Percentiles rank a stretch among this genome's conserved stretches.
Evolutionary conservation across 345 rosid genomes (phyloP).

Genomic region (Euphorbia tirucalli): DNA sequence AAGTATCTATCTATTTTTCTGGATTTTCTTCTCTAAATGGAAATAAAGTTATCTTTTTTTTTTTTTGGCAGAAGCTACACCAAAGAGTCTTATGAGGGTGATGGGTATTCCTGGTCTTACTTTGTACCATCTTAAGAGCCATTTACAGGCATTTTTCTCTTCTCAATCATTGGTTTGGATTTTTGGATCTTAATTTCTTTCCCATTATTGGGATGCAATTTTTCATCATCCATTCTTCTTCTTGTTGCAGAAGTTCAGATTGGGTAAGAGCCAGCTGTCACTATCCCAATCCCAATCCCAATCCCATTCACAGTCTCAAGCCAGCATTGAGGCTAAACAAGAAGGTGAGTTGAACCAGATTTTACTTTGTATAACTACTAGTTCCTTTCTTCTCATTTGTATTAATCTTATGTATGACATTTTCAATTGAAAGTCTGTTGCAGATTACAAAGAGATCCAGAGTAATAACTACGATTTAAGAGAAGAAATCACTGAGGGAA

Average conservation of each 20-base stretch:
- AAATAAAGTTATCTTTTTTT: slow-evolving; percentile 7
- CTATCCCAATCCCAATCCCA: not conserved
- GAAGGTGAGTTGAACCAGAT: slow-evolving; percentile 31
- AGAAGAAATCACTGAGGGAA: slow-evolving; percentile 34
- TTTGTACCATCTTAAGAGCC: slow-evolving; percentile 92
- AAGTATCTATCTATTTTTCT: slow-evolving; percentile 10
- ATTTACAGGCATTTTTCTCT: slow-evolving; percentile 62
- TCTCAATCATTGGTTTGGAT: slow-evolving; percentile 4
- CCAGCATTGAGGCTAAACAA: slow-evolving; percentile 35
- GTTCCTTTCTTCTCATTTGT: not conserved
- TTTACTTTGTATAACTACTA: too few relatives aligned
- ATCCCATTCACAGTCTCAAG: slow-evolving; percentile 12
- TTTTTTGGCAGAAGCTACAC: slow-evolving; percentile 79
- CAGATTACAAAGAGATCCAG: slow-evolving; percentile 46
- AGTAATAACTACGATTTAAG: not conserved
- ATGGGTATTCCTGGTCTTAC: slow-evolving; percentile 90
- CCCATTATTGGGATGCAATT: not conserved
- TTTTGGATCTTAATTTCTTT: slow-evolving; percentile 10
- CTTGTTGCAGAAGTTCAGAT: slow-evolving; percentile 75
- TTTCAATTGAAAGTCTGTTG: slow-evolving; percentile 15
- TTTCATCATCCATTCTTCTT: slow-evolving; percentile 1
- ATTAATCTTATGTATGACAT: not conserved
- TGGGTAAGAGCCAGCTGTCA: slow-evolving; percentile 63
- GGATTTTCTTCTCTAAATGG: not conserved
- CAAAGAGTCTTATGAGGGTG: slow-evolving; percentile 79